Evolutionary conservation across 768 basidiomycete species (phyloP), one percentile per base, ranked within the genome.

Genomic region (Suillus paluster): DNA sequence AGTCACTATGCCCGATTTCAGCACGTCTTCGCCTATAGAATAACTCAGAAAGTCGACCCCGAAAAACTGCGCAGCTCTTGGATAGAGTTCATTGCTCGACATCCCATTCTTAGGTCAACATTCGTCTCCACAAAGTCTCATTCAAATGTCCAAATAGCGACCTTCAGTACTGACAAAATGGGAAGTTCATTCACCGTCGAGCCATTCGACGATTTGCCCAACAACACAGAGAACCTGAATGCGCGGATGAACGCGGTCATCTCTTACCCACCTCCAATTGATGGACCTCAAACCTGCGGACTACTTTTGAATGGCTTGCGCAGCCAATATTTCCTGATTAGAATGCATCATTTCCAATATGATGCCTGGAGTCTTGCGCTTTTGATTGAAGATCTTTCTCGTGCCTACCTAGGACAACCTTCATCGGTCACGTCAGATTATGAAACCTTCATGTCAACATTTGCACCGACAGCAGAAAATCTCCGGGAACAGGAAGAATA

Each of bases 291-390:
- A 48, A 61, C 69, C 2, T 66, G 61, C 27, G 73, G 68, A 10
- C 34, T 67, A 25, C 63, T 73, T 30, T 27, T 75, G 27, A 61
- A 52, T 30, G 65, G 59, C 10, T 52, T 56, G 0, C 50, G 46
- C 30, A 49, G 45, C 10, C 61, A 55, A n/a, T 75, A 70, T 49
- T 59, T 77, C 5, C 53, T 77, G 10, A 56, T 77, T n/a, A 68
- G 70, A n/a, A 70, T 83, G 36, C 80, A 83, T 60, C 82, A 83
- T 66, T 81, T 81, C 70, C 82, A 82, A 68, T 83, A 83, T 64
- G 82, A 83, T 55, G 82, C 80, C 8, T 78, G 80, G 79, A 81
- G 80, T 66, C 68, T 83, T 34, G 72, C 66, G 30, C 70, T 83
- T 25, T 64, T 83, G 14, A 54, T 80, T 2, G 69, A 78, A 56